These are phyloP conservation scores for Yarrowia yakushimensis DNA, from an alignment of 805 yeast species.

Conservation along the genomic window DNA sequence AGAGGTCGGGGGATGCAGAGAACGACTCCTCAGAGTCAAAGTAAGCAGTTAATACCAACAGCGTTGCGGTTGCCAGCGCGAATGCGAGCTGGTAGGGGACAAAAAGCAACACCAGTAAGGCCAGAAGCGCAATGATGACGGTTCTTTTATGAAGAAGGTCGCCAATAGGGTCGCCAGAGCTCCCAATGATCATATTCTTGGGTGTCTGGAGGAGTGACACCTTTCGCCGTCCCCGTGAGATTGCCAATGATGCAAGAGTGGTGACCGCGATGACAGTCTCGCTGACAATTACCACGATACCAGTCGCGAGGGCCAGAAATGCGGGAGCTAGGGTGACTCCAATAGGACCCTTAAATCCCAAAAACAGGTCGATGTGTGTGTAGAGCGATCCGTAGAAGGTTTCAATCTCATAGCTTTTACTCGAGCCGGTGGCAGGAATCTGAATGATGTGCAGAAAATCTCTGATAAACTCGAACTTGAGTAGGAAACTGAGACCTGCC, in stretches of 20 bases:
- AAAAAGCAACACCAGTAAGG: slow-evolving; percentile 17
- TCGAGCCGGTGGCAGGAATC: slow-evolving; percentile 1
- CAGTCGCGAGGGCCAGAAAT: slow-evolving; percentile 10
- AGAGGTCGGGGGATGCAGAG: background rate
- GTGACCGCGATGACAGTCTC: background rate
- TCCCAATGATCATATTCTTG: background rate
- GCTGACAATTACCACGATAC: background rate
- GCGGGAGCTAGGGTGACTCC: slow-evolving; percentile 11
- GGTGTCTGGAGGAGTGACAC: background rate
- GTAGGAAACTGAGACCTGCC: background rate
- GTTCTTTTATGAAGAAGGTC: background rate
- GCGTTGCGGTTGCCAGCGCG: slow-evolving; percentile 56
- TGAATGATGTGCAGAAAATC: background rate
- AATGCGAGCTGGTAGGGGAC: slow-evolving; percentile 82
- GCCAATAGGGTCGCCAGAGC: background rate
- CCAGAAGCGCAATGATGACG: slow-evolving; percentile 1
- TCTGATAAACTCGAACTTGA: background rate
- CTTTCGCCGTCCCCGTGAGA: background rate
- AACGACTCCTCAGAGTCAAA: slow-evolving; percentile 17
- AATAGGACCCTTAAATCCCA: slow-evolving; percentile 6
- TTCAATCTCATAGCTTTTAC: slow-evolving; percentile 17
- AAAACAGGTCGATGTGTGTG: slow-evolving; percentile 24
- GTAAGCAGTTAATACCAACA: slow-evolving; percentile 48
- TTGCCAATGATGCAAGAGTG: background rate
- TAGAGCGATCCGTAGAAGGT: slow-evolving; percentile 17